phyloP scores from a whole-genome alignment of 768 basidiomycete species.

The Leucocoprinus birnbaumii region DNA sequence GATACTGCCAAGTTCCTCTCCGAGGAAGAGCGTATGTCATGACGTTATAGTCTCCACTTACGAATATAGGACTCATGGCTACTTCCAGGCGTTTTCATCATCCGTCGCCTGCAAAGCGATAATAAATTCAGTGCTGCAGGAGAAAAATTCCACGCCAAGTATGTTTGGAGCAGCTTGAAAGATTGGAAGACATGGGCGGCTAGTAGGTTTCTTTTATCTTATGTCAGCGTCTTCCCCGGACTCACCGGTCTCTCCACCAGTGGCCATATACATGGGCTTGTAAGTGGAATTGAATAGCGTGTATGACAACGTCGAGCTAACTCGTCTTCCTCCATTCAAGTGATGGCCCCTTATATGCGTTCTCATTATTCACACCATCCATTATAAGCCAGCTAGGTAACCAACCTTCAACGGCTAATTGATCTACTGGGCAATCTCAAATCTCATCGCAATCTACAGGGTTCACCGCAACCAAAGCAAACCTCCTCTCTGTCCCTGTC shows the following conservation, averaged over 20 bases:
- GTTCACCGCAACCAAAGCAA: constrained; percentile 62
- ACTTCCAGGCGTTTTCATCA: constrained; percentile 51
- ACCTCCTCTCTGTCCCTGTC: constrained; percentile 74
- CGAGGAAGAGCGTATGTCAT: constrained; percentile 52
- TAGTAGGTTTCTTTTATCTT: constrained; percentile 37
- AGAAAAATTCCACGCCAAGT: constrained; percentile 49
- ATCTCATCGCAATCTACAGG: constrained; percentile 29
- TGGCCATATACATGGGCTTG: constrained; percentile 74
- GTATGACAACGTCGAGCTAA: constrained; percentile 6
- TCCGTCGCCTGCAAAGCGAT: constrained; percentile 64
- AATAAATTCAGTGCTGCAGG: constrained; percentile 65
- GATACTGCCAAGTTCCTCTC: constrained; percentile 71
- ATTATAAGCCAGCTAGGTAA: constrained; percentile 49
- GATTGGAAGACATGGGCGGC: constrained; percentile 77
- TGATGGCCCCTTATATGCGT: constrained; percentile 54
- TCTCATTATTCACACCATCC: constrained; percentile 51
- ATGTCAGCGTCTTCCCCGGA: background rate
- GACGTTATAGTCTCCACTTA: background rate
- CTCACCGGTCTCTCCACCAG: constrained; percentile 26
- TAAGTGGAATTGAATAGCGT: constrained; percentile 25
- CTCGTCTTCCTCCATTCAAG: constrained; percentile 23
- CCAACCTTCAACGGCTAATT: too few relatives aligned
- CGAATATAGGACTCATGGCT: background rate
- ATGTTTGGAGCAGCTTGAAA: constrained; percentile 55
- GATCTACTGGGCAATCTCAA: background rate